Conservation (phyloP, 2,329 filamentous ascomycete species). For the Colletotrichum cordylinicola region DNA sequence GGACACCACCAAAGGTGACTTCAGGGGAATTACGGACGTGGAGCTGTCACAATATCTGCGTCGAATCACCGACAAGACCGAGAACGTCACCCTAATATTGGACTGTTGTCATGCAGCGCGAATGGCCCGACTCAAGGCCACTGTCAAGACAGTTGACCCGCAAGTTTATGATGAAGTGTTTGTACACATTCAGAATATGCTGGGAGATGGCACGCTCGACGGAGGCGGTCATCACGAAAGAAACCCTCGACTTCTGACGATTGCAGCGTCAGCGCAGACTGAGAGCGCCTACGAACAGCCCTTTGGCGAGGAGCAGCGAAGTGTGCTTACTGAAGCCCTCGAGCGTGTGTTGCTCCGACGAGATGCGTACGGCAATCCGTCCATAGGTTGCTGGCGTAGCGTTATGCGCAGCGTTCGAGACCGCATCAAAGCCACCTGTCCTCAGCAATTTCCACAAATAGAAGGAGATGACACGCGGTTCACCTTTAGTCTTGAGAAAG, state of each 20-base stretch:
- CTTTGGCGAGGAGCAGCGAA: neutral
- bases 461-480: neutral
- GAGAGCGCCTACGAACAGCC: neutral
- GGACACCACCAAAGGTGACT: neutral
- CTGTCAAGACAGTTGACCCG: neutral
- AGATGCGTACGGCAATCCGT: neutral
- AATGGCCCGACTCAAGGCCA: neutral
- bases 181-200: neutral
- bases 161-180: neutral
- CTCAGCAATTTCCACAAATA: neutral
- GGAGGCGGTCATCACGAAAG: neutral
- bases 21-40: neutral
- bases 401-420: neutral
- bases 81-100: neutral
- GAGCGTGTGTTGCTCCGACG: neutral
- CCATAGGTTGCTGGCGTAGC: neutral
- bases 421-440: neutral
- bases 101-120: neutral
- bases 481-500: neutral
- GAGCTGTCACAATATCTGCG: neutral
- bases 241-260: neutral
- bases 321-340: neutral
- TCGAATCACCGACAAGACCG: neutral
- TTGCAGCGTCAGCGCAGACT: neutral
- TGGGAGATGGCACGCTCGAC: neutral